Evolutionary conservation across 345 rosid species (phyloP).

Genomic region (Jatropha curcas): DNA sequence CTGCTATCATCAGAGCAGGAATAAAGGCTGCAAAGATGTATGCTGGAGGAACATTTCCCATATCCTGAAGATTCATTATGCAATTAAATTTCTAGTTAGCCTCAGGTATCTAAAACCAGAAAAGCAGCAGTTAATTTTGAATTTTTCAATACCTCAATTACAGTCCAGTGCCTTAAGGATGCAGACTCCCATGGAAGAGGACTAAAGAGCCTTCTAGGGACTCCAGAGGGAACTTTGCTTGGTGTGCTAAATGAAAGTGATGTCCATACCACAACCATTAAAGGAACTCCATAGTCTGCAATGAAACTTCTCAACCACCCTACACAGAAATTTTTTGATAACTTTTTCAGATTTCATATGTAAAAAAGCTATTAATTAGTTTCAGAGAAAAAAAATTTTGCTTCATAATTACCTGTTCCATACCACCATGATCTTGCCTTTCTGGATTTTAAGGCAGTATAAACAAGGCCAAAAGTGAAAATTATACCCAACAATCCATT

Average conservation of each 20-base stretch:
- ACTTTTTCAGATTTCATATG: background rate
- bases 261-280: constrained; percentile 84
- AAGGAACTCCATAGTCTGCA: constrained; percentile 88
- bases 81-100: background rate
- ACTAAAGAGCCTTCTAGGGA: constrained; percentile 78
- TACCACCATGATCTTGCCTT: constrained; percentile 79
- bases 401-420: constrained; percentile 52
- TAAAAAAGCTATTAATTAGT: background rate
- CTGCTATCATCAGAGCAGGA: constrained; percentile 79
- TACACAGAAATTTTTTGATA: constrained; percentile 13
- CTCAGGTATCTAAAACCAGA: too few species aligned
- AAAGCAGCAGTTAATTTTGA: background rate
- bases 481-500: constrained; percentile 76
- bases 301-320: constrained; percentile 61
- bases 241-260: constrained; percentile 53
- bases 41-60: constrained; percentile 58
- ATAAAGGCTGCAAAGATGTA: constrained; percentile 71
- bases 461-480: constrained; percentile 64
- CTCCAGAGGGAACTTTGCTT: constrained; percentile 59
- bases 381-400: too few species aligned
- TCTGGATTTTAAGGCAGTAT: constrained; percentile 67
- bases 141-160: constrained; percentile 54
- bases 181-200: constrained; percentile 68
- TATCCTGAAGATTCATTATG: constrained; percentile 50
- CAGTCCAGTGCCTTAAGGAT: constrained; percentile 68